Evolutionary conservation across 2,329 filamentous ascomycete species (phyloP), one percentile per base, ranked within the genome.

Genomic region (Fonsecaea erecta): DNA sequence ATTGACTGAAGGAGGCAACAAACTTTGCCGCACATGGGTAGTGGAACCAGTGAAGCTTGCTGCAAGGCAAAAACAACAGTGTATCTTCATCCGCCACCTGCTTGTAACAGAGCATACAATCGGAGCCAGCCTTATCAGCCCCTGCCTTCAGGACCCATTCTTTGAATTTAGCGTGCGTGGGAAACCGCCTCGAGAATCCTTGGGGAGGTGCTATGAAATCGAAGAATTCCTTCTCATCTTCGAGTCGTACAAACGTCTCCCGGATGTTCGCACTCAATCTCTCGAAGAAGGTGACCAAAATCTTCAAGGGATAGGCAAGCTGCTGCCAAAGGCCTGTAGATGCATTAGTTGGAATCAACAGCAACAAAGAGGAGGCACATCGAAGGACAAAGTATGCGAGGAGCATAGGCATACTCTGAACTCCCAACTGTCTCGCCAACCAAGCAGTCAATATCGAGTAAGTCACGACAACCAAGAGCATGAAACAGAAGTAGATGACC

Each of bases 41-140:
- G 52, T 63, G 53, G 18, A 51, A 57, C 43, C 35, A 34, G 43
- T 62, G 60, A 6, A 12, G 30, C 12, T 62, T 55, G 52, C 16
- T 37, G 34, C 60, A 63, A 26, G 21, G 30, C 53, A 63, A 18
- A 40, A 35, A 63, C 30, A 57, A 11, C n/a, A 34, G 18, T 14
- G 37, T 40, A 1, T 52, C 40, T n/a, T 11, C 8, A 46, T 11
- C 4, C 8, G 12, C 40, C n/a, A 46, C 40, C n/a, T 46, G 40
- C n/a, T 9, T 46, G n/a, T 21, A 46, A 24, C n/a, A 46, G 40
- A 46, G 40, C 18, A 46, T 7, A 21, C 40, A 46, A 46, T 21
- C n/a, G 21, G n/a, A 21, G 18, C 40, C 40, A 8, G n/a, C 40
- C n/a, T 11, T 21, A 7, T 12, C n/a, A 46, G 40, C n/a, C 40